Evolutionary conservation across 306 rosid species (phyloP), one percentile per base, ranked within the genome.

Genomic region (Ziziphus jujuba): DNA sequence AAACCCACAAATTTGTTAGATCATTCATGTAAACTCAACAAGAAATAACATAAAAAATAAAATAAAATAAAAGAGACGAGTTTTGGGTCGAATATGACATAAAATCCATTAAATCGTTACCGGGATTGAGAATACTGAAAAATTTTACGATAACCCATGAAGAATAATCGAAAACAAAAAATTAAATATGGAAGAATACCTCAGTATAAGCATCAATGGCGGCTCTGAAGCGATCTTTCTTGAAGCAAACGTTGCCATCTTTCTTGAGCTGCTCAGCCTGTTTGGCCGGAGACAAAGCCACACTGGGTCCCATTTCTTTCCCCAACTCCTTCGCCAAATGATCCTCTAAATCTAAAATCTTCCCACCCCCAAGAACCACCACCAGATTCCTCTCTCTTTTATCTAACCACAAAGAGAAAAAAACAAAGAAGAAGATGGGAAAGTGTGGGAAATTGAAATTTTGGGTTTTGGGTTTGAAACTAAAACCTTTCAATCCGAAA

Each of bases 201-300:
- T 85, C 91, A 14, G 99, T 95, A 59, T 95, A 95, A 14, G 95
- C 96, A 50, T 95, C 99, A 20, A 95, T 95, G 70, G 99, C 97
- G 14, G 99, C 99, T 17, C 85, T 84, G 25, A 82, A 85, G 12
- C 95, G 89, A 59, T 69, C 86, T 77, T 88, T 95, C 52, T 75
- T 89, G 82, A 95, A 95, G 89, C 67, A 95, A 56, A 43, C 44
- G 65, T 95, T 95, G 23, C 99, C 99, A 57, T 88, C 85, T 2
- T 71, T 64, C 75, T 85, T 68, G 38, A 87, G 89, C 47, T 69
- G 71, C 79, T 95, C 97, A 19, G 97, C 97, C 71, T 81, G 92
- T 25, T 58, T 75, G 11, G 61, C 77, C 68, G 85, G 60, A 20
- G 73, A 80, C 11, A 76, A 63, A 22, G 64, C 75, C n/a, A 59